Base-by-base conservation (phyloP, 129 eudicot genomes). In the Kitagawia praeruptora region DNA sequence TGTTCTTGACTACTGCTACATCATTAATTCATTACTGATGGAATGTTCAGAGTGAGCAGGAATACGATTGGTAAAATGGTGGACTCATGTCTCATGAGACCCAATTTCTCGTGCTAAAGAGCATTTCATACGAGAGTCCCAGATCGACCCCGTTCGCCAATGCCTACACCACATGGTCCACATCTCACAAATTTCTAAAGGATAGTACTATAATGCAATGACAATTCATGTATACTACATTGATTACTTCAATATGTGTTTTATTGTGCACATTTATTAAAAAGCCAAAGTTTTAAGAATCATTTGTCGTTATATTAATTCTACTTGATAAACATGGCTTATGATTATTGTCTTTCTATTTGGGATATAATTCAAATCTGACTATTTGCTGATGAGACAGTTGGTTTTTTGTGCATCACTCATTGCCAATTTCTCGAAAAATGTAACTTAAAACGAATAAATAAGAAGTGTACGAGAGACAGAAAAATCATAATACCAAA, bases 401-500 rank as follows among this genome's bases (percentile, higher is more conserved):
- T 8, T 9, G n/a, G 19, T 51, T 19, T 51, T 48, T 23, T 54
- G 12, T 23, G 28, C 0, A 54, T 16, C 28, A 21, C 9, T 21
- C 8, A 28, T 54, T 54, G 64, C 64, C n/a, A 54, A 19, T 54
- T 54, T 54, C 64, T 4, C 27, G 6, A 19, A 54, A 28, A 54
- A 16, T 54, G 3, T 54, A 54, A 54, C 25, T 1, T 54, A 54
- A 19, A 21, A 19, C 27, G 10, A 54, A 8, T 13, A 13, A 54
- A 51, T 51, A 15, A 71, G 27, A 40, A 71, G 8, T 38, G n/a
- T 38, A 71, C 23, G 11, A 34, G 37, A 71, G 44, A 41, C 44
- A 21, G 48, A 74, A 21, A 45, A 25, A 45, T 19, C 23, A 8
- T 8, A 4, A 42, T 86, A 95, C 98, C 97, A 28, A 95, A 92